Percentiles rank a stretch among this genome's conserved stretches.
These are phyloP conservation scores for Yamadazyma triangularis DNA, from an alignment of 1,139 yeast species.

Conservation along the genomic window DNA sequence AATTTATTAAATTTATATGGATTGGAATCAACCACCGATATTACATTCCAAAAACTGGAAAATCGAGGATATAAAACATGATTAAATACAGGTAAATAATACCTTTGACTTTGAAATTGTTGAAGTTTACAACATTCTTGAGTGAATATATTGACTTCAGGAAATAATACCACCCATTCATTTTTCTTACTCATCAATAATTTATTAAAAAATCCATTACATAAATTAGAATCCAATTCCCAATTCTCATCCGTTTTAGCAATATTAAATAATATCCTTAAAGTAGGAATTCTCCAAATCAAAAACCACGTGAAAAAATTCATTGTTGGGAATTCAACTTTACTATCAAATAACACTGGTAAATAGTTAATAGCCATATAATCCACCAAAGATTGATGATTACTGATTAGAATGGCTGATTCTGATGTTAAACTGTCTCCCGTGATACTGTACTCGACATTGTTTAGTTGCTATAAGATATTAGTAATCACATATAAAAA, in stretches of 20 bases:
- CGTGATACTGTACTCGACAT: constrained; percentile 28
- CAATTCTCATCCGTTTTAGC: constrained; percentile 59
- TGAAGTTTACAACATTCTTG: constrained; percentile 44
- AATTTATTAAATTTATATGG: constrained; percentile 31
- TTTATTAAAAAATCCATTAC: constrained; percentile 19
- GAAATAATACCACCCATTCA: constrained; percentile 61
- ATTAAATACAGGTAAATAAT: constrained; percentile 47
- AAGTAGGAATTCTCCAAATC: constrained; percentile 53
- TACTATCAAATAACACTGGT: constrained; percentile 11
- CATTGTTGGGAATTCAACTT: constrained; percentile 30
- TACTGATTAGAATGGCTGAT: constrained; percentile 45
- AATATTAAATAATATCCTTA: constrained; percentile 37
- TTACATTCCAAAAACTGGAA: constrained; percentile 45
- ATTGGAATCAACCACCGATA: constrained; percentile 39
- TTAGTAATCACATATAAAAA: constrained; percentile 1
- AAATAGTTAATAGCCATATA: constrained; percentile 45
- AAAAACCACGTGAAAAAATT: constrained; percentile 60
- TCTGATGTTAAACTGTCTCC: constrained; percentile 45
- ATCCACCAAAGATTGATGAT: constrained; percentile 56
- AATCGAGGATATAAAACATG: constrained; percentile 67
- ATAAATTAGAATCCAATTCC: constrained; percentile 42
- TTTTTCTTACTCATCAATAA: constrained; percentile 25
- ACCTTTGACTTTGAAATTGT: constrained; percentile 44
- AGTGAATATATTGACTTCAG: constrained; percentile 69
- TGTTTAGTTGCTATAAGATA: constrained; percentile 26